phyloP scores from a whole-genome alignment of 805 yeast genomes.

The Ogataea degrootiae region DNA sequence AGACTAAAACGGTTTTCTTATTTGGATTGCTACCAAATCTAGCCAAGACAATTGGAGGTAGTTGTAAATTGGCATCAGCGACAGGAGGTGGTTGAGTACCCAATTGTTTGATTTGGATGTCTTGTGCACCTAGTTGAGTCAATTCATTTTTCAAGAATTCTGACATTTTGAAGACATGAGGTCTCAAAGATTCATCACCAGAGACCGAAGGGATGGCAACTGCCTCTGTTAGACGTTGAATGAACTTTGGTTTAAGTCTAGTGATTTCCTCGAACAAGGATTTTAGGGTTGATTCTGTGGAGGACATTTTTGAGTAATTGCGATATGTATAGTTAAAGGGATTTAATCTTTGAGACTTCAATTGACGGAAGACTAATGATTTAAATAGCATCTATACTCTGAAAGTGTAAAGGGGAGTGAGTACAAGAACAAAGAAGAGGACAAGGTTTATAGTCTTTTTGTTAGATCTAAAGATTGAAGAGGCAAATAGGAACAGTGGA shows the following conservation, averaged over 20 bases:
- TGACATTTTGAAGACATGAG: conserved; percentile 86
- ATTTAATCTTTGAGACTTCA: too few species aligned
- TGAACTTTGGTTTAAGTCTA: conserved; percentile 69
- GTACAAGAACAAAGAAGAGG: too few species aligned
- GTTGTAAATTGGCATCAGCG: conserved; percentile 54
- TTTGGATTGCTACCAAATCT: conserved; percentile 76
- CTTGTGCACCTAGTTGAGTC: conserved; percentile 68
- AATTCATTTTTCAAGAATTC: conserved; percentile 71
- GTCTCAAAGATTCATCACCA: conserved; percentile 82
- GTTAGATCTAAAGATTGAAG: neutral
- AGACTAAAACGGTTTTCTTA: conserved; percentile 85
- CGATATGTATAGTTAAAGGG: neutral
- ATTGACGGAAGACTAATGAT: too few species aligned
- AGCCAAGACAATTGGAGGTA: conserved; percentile 95
- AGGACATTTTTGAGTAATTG: conserved; percentile 15
- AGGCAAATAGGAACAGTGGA: neutral
- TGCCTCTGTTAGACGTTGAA: conserved; percentile 71
- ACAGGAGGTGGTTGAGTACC: conserved; percentile 94
- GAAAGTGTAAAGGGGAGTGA: too few species aligned
- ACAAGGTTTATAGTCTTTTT: neutral
- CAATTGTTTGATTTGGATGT: conserved; percentile 73
- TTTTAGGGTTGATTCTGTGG: conserved; percentile 24
- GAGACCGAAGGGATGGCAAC: conserved; percentile 94
- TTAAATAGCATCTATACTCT: too few species aligned
- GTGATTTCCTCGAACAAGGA: conserved; percentile 58